A percentile compares a stretch with the other conserved stretches of the same genome.
Conservation (phyloP, 257 asterid species). For the Scutellaria baicalensis region DNA sequence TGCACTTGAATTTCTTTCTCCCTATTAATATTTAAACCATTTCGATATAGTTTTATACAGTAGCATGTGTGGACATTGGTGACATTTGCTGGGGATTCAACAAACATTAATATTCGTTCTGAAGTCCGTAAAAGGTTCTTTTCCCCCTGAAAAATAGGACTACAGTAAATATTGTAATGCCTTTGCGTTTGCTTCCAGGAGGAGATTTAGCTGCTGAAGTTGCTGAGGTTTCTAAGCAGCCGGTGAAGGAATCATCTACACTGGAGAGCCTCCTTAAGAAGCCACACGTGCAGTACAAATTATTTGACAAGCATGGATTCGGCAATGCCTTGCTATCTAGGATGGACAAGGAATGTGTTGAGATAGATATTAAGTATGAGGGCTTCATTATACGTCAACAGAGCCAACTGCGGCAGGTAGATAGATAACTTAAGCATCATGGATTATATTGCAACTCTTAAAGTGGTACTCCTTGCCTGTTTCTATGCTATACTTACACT, state of each 20-base stretch:
- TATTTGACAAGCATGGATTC: constrained; percentile 86
- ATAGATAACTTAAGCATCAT: not conserved
- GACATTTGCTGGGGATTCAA: not conserved
- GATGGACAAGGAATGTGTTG: constrained; percentile 83
- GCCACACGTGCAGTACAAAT: constrained; percentile 73
- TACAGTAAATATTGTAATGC: not conserved
- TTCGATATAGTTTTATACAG: not conserved
- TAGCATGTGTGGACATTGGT: not conserved
- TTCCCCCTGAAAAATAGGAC: not conserved
- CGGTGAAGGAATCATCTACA: constrained; percentile 76
- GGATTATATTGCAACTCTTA: not conserved
- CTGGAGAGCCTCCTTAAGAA: constrained; percentile 92
- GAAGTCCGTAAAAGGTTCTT: not conserved
- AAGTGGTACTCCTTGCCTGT: not conserved
- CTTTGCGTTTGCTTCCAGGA: constrained; percentile 29
- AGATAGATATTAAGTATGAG: constrained; percentile 90
- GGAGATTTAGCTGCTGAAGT: constrained; percentile 85
- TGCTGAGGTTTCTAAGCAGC: constrained; percentile 61
- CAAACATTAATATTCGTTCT: not conserved
- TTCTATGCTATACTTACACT: not conserved
- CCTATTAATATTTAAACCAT: not conserved
- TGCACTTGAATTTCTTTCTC: not conserved
- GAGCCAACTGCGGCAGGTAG: constrained; percentile 87
- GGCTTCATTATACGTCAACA: constrained; percentile 93
- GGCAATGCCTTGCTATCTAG: constrained; percentile 67